phyloP scores from a whole-genome alignment of 257 asterid genomes.

The Eustoma russellianum region DNA sequence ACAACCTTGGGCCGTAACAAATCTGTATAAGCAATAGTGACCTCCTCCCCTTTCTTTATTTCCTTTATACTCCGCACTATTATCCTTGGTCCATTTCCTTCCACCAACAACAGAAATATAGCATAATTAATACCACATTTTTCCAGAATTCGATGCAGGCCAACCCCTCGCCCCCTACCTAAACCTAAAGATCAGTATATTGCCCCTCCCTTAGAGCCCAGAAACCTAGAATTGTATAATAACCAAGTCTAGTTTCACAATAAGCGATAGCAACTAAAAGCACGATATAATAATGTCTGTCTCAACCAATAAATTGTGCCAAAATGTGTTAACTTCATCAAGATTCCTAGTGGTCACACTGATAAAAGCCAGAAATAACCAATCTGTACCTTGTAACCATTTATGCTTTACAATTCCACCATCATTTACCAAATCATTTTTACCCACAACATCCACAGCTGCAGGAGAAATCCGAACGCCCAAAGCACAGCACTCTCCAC shows the following conservation, averaged over 20 bases:
- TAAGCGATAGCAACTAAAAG: too few relatives aligned
- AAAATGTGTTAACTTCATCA: too few relatives aligned
- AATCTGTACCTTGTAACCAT: slow-evolving; percentile 3
- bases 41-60: slow-evolving; percentile 51
- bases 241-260: too few relatives aligned
- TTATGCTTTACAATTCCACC: not conserved
- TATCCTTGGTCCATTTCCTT: slow-evolving; percentile 54
- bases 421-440: not conserved
- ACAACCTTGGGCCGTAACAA: slow-evolving; percentile 73
- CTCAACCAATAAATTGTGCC: too few relatives aligned
- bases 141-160: too few relatives aligned
- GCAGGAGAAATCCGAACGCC: slow-evolving; percentile 29
- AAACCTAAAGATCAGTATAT: too few relatives aligned
- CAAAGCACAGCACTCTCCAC: not conserved
- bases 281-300: too few relatives aligned
- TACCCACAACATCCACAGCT: slow-evolving; percentile 6
- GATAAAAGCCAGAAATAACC: not conserved
- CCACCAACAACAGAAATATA: slow-evolving; percentile 1
- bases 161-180: too few relatives aligned
- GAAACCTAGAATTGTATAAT: too few relatives aligned
- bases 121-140: too few relatives aligned
- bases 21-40: slow-evolving; percentile 69
- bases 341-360: not conserved
- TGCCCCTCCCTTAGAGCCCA: too few relatives aligned
- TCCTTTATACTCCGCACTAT: slow-evolving; percentile 54